Base-by-base conservation (phyloP, 345 rosid species). In the Euphorbia pulcherrima region DNA sequence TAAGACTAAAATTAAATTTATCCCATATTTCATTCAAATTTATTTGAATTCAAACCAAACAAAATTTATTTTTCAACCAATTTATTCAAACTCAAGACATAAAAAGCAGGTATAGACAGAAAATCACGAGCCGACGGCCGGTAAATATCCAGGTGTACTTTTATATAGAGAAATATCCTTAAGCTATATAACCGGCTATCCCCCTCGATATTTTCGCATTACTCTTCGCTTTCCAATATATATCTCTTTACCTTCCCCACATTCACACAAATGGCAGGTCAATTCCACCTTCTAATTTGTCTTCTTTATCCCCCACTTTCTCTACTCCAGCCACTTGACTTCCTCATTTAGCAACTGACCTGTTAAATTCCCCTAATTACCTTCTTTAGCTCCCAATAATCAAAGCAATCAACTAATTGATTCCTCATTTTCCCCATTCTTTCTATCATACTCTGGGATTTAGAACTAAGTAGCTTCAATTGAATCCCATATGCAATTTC, bases 401-500 rank as follows among this genome's bases (percentile, higher is more conserved):
- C 27, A n/a, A 30, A 50, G 28, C n/a, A 62, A 12, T 65, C 2
- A 11, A n/a, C 2, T 48, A 28, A 65, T 11, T 65, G 12, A 29
- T 41, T 23, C 33, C 27, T 11, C 3, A 0, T 9, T 26, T 63
- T 39, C 14, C 2, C 27, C 23, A 21, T 9, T 21, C 23, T 24
- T 23, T 6, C 7, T 53, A 7, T 18, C 8, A 6, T 14, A 2
- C 5, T 8, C 58, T 28, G 24, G 33, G 12, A 46, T 20, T 4
- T 18, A 0, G 20, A 21, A n/a, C n/a, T n/a, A n/a, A n/a, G n/a
- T 16, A 16, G 37, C 27, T 48, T 60, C 0, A 10, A 13, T 8
- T 3, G 24, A 17, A 37, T 48, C 64, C 64, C 74, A 41, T 66
- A 77, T 78, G 84, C 81, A 12, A 77, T 26, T 76, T 67, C 70